Percentiles rank a stretch among this genome's conserved stretches.
phyloP scores from a whole-genome alignment of 1,284 basidiomycete genomes.

The Prillingera fragicola region DNA sequence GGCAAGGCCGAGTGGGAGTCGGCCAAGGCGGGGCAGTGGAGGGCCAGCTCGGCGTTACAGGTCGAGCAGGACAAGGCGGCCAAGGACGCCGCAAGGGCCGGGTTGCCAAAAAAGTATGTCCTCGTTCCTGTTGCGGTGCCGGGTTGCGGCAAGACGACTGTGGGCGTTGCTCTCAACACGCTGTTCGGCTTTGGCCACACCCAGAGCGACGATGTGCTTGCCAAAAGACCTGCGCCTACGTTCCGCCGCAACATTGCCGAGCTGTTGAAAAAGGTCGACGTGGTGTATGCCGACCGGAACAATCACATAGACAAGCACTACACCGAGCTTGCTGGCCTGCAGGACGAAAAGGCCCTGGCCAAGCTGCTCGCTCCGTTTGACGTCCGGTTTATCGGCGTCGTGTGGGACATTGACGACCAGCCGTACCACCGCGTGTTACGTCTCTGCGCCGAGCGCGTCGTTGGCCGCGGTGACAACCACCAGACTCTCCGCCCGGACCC shows the following conservation, averaged over 20 bases:
- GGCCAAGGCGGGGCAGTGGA: slow-evolving; percentile 44
- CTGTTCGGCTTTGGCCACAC: slow-evolving; percentile 82
- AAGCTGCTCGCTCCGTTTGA: slow-evolving; percentile 27
- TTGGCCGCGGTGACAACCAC: slow-evolving; percentile 71
- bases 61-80: slow-evolving; percentile 17
- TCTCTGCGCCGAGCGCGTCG: slow-evolving; percentile 69
- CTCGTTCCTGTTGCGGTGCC: slow-evolving; percentile 86
- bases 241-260: slow-evolving; percentile 72
- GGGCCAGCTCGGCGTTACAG: slow-evolving; percentile 1
- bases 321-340: slow-evolving; percentile 57
- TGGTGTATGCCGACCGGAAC: slow-evolving; percentile 92
- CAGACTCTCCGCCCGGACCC: slow-evolving; percentile 67
- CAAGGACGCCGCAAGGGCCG: slow-evolving; percentile 21
- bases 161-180: slow-evolving; percentile 69
- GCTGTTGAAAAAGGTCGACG: slow-evolving; percentile 59
- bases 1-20: slow-evolving; percentile 52
- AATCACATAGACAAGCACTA: slow-evolving; percentile 81
- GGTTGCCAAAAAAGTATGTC: slow-evolving; percentile 64
- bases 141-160: slow-evolving; percentile 85
- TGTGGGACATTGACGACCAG: slow-evolving; percentile 65
- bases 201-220: slow-evolving; percentile 83
- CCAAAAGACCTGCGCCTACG: slow-evolving; percentile 67
- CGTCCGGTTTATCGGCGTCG: slow-evolving; percentile 68
- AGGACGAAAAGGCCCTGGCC: slow-evolving; percentile 15
- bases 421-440: slow-evolving; percentile 57